phyloP scores from a whole-genome alignment of 805 yeast genomes.

The Saturnispora dispora region DNA sequence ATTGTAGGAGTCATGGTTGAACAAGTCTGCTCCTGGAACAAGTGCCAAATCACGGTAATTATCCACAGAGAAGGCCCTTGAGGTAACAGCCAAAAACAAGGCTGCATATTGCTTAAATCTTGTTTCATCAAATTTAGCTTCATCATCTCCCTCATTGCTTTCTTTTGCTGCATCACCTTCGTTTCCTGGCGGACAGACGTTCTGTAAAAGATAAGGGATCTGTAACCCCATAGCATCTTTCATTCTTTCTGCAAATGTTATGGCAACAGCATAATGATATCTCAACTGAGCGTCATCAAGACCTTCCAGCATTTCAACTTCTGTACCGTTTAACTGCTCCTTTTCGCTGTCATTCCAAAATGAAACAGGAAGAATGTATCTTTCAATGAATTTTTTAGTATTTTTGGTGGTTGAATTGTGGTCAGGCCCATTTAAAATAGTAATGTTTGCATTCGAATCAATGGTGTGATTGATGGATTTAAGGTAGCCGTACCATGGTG shows the following conservation, averaged over 20 bases:
- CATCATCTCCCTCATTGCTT: not conserved
- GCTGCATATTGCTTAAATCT: slow-evolving; percentile 44
- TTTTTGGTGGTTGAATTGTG: slow-evolving; percentile 2
- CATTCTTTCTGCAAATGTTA: slow-evolving; percentile 32
- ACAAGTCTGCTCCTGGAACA: slow-evolving; percentile 88
- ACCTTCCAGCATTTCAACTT: slow-evolving; percentile 51
- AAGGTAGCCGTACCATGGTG: slow-evolving; percentile 79
- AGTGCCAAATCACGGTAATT: slow-evolving; percentile 61
- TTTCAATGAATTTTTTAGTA: slow-evolving; percentile 23
- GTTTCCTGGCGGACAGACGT: slow-evolving; percentile 4
- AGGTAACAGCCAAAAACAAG: slow-evolving; percentile 51
- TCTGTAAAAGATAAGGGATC: slow-evolving; percentile 25
- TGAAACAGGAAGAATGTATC: slow-evolving; percentile 46
- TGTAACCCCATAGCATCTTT: slow-evolving; percentile 19
- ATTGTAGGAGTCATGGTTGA: slow-evolving; percentile 55
- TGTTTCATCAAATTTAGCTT: slow-evolving; percentile 9
- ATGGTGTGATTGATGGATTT: slow-evolving; percentile 34
- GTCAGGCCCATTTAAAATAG: not conserved
- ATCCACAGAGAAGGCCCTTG: slow-evolving; percentile 79
- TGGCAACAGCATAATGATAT: slow-evolving; percentile 31
- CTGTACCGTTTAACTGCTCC: slow-evolving; percentile 46
- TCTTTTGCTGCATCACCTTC: not conserved
- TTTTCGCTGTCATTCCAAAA: slow-evolving; percentile 52
- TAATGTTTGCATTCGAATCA: slow-evolving; percentile 2
- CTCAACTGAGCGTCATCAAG: slow-evolving; percentile 39